A percentile compares a stretch with the other conserved stretches of the same genome.
Conservation (phyloP, 1,139 yeast genomes). For the Yarrowia galli region DNA sequence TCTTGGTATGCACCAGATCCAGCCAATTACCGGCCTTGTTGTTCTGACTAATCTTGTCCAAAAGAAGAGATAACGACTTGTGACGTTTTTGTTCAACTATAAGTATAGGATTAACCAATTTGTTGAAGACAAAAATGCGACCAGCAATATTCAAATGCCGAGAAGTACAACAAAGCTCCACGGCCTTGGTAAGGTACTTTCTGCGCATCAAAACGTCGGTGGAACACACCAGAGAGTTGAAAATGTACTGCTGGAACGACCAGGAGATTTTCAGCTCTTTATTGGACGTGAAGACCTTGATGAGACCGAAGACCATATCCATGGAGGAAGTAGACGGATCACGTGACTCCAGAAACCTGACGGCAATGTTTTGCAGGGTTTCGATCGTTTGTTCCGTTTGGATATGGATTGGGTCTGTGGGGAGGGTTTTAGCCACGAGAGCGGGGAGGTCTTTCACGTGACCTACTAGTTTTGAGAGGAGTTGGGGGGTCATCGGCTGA, state of each 20-base stretch:
- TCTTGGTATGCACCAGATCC: slow-evolving; percentile 61
- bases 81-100: slow-evolving; percentile 64
- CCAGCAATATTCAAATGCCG: slow-evolving; percentile 54
- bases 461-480: slow-evolving; percentile 58
- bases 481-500: slow-evolving; percentile 26
- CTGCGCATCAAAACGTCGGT: slow-evolving; percentile 58
- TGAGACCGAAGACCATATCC: slow-evolving; percentile 56
- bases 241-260: slow-evolving; percentile 64
- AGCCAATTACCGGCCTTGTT: slow-evolving; percentile 61
- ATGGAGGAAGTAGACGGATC: slow-evolving; percentile 46
- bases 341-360: slow-evolving; percentile 55
- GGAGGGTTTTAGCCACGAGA: slow-evolving; percentile 55
- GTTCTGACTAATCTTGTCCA: slow-evolving; percentile 51
- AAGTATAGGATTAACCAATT: slow-evolving; percentile 70
- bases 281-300: slow-evolving; percentile 56
- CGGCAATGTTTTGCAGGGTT: slow-evolving; percentile 63
- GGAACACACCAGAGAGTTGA: slow-evolving; percentile 62
- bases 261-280: slow-evolving; percentile 58
- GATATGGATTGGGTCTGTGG: slow-evolving; percentile 69
- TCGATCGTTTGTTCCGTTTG: slow-evolving; percentile 77
- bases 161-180: slow-evolving; percentile 55
- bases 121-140: slow-evolving; percentile 67
- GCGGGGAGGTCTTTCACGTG: slow-evolving; percentile 57
- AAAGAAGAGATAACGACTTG: slow-evolving; percentile 61
- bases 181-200: slow-evolving; percentile 60